phyloP scores from a whole-genome alignment of 352 stramenopile genomes.

The Plasmopara muralis region DNA sequence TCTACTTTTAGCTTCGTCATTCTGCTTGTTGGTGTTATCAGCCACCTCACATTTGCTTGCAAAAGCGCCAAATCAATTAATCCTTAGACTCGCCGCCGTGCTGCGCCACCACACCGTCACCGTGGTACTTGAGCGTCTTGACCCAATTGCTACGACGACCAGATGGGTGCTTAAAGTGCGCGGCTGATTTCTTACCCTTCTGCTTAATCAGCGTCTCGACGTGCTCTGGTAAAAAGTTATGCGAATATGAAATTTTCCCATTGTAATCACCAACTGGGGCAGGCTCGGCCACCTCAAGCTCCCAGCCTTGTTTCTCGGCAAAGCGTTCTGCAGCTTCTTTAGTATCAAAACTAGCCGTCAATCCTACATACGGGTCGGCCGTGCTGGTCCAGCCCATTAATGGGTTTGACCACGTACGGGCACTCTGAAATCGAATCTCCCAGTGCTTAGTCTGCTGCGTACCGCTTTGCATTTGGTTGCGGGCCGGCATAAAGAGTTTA shows the following conservation, averaged over 20 bases:
- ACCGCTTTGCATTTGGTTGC: slow-evolving; percentile 83
- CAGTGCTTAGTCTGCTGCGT: slow-evolving; percentile 79
- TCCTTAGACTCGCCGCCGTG: slow-evolving; percentile 74
- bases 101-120: slow-evolving; percentile 69
- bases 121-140: slow-evolving; percentile 86
- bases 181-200: slow-evolving; percentile 68
- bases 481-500: slow-evolving; percentile 64
- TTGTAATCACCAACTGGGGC: slow-evolving; percentile 59
- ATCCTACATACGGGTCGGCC: slow-evolving; percentile 79
- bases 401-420: slow-evolving; percentile 87
- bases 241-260: slow-evolving; percentile 78
- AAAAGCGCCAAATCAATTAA: slow-evolving; percentile 9
- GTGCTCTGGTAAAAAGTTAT: slow-evolving; percentile 79
- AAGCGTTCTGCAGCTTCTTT: slow-evolving; percentile 76
- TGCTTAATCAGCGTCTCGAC: slow-evolving; percentile 73
- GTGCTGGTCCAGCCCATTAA: slow-evolving; percentile 93
- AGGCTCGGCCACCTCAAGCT: slow-evolving; percentile 77
- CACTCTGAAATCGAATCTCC: slow-evolving; percentile 73
- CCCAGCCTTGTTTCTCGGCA: slow-evolving; percentile 84
- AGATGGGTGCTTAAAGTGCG: slow-evolving; percentile 73
- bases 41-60: background rate
- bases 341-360: slow-evolving; percentile 86
- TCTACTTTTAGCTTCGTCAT: too few species aligned
- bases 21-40: slow-evolving; percentile 1
- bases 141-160: slow-evolving; percentile 80